Base-by-base conservation (phyloP, 805 yeast species). In the Candida michaelii region DNA sequence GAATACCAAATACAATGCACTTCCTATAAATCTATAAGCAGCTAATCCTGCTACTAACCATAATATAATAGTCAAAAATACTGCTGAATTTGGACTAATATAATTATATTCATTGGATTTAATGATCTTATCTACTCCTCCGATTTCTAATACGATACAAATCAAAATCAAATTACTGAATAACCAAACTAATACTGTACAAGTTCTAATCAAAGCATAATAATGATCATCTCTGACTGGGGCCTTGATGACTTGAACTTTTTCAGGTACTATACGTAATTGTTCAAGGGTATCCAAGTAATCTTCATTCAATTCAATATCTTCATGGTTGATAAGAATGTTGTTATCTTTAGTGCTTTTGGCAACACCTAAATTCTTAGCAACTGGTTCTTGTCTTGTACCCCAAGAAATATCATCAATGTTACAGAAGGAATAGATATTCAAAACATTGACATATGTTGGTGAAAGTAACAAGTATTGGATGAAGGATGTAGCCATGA, bases 401-500 rank as follows among this genome's bases (percentile, higher is more conserved):
- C 98, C 98, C 98, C 98, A 91, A 5, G 97, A 86, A 36, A 91
- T 82, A 69, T 91, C 99, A 62, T 91, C 96, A 47, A 91, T 84
- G 64, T 91, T 91, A 71, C 97, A 90, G 62, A 91, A 90, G 2
- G 98, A 96, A 65, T 91, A 91, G 47, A 91, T 91, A 62, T 89
- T 89, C 58, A 91, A 71, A 40, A 90, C 91, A 56, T 91, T 90
- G 64, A 89, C 82, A 62, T 90, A 93, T 0, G 95, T 80, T 0
- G 99, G 99, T 49, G 90, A 82, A 44, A 91, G 64, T 47, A 91
- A 63, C 45, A 91, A 62, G 59, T 91, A 91, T 63, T 91, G 99
- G 18, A 79, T 53, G 60, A 89, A 86, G 38, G 93, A 82, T 0
- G 97, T 89, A 49, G 89, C 61, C 91, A 91, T 85, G 58, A 90